A percentile compares a stretch with the other conserved stretches of the same genome.
These are phyloP conservation scores for Ceratocystiopsis minuta DNA, from an alignment of 2,329 filamentous ascomycete species.

Conservation along the genomic window DNA sequence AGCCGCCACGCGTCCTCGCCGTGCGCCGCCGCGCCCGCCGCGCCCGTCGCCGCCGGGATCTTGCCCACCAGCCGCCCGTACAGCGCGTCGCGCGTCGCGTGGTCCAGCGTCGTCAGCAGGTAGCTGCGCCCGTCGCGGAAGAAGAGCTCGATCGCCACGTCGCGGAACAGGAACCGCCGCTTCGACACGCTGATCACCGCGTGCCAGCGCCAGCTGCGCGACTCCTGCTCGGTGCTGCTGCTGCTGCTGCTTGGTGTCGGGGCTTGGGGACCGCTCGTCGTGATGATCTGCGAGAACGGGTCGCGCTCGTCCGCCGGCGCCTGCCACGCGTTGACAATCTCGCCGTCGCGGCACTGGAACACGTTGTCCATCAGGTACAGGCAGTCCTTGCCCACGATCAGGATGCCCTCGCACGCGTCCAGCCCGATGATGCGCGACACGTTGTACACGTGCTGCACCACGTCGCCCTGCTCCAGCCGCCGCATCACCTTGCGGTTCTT, in stretches of 20 bases:
- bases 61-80: slow-evolving; percentile 58
- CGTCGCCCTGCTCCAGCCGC: slow-evolving; percentile 73
- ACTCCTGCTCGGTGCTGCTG: slow-evolving; percentile 47
- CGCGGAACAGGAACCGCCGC: slow-evolving; percentile 81
- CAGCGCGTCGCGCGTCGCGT: slow-evolving; percentile 58
- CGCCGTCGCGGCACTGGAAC: slow-evolving; percentile 84
- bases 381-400: slow-evolving; percentile 81
- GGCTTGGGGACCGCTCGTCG: slow-evolving; percentile 32
- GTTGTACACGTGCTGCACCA: slow-evolving; percentile 88
- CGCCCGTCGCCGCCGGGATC: slow-evolving; percentile 61
- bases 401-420: slow-evolving; percentile 80
- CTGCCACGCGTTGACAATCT: slow-evolving; percentile 93
- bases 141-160: slow-evolving; percentile 93
- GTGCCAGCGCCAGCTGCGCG: slow-evolving; percentile 80
- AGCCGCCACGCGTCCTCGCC: slow-evolving; percentile 84
- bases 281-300: slow-evolving; percentile 86
- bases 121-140: slow-evolving; percentile 96
- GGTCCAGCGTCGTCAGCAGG: slow-evolving; percentile 66
- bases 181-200: slow-evolving; percentile 94
- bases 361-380: slow-evolving; percentile 94
- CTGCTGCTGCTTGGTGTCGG: slow-evolving; percentile 35
- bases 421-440: slow-evolving; percentile 86
- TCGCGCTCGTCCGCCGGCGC: slow-evolving; percentile 84
- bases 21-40: slow-evolving; percentile 48
- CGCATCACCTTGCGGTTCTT: slow-evolving; percentile 98